phyloP scores from a whole-genome alignment of 2,329 filamentous ascomycete genomes.

The Exophiala bonariae region DNA sequence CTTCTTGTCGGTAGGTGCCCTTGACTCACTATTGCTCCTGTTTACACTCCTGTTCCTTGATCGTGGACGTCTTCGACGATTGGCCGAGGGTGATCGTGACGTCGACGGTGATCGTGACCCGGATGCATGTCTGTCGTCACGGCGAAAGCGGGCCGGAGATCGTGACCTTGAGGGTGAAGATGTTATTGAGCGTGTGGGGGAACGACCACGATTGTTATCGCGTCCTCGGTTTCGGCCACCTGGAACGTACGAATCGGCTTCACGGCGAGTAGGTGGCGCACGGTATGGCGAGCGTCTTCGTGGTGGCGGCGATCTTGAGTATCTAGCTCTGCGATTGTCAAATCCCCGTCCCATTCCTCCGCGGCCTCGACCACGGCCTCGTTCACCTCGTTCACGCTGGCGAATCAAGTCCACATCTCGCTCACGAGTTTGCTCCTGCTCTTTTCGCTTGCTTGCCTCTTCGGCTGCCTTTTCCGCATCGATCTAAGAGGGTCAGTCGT shows the following conservation, averaged over 20 bases:
- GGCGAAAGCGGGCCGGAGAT: slow-evolving; percentile 27
- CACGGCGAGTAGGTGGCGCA: slow-evolving; percentile 49
- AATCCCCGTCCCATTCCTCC: slow-evolving; percentile 42
- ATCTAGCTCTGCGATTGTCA: slow-evolving; percentile 49
- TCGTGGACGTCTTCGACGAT: slow-evolving; percentile 16
- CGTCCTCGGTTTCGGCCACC: slow-evolving; percentile 36
- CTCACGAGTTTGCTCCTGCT: slow-evolving; percentile 56
- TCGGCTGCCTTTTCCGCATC: slow-evolving; percentile 51
- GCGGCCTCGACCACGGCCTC: slow-evolving; percentile 37
- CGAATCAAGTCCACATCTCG: slow-evolving; percentile 68
- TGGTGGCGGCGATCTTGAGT: slow-evolving; percentile 54
- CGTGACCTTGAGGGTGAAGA: slow-evolving; percentile 31
- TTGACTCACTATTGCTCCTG: slow-evolving; percentile 5
- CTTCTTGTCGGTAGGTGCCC: slow-evolving; percentile 26
- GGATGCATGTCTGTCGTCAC: slow-evolving; percentile 35
- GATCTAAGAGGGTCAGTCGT: slow-evolving; percentile 29
- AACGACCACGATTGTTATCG: slow-evolving; percentile 38
- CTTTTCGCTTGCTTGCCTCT: slow-evolving; percentile 49
- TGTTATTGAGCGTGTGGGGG: slow-evolving; percentile 35
- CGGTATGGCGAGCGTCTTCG: slow-evolving; percentile 48
- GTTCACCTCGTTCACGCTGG: slow-evolving; percentile 47
- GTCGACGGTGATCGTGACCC: slow-evolving; percentile 19
- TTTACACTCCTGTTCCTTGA: slow-evolving; percentile 13
- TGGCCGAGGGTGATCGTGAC: slow-evolving; percentile 33
- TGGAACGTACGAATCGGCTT: slow-evolving; percentile 60